Base-by-base conservation (phyloP, 176 grass and related monocot species). In the Carex littledalei region DNA sequence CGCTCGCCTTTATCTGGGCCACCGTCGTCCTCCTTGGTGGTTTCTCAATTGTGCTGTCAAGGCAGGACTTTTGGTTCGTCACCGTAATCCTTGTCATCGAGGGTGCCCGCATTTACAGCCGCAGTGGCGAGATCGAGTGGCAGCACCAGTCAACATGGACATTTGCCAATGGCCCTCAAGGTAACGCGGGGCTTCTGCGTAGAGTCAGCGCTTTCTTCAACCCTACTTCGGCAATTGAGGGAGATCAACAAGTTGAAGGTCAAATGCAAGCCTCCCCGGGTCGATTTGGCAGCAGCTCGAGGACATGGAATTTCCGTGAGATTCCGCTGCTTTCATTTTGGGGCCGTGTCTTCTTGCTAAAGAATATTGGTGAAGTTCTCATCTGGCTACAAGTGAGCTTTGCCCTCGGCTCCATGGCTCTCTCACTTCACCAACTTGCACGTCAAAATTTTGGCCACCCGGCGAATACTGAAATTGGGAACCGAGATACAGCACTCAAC, bases 21-120 rank as follows among this genome's bases (percentile, higher is more conserved):
- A 91, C 92, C 8, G 87, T 91, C 1, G 83, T 94, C 43, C 92
- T 91, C 78, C 89, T 94, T 1, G 87, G 92, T 29, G 92, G 92
- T 20, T 94, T 91, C 62, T 87, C 89, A 3, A 74, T 67, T 80
- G 4, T 11, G 16, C 85, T 94, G 31, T 0, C 0, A 0, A 64
- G 29, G 39, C 63, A 8, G 22, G 94, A 94, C 84, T 94, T 97
- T 79, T 87, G 87, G 90, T 92, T 81, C 74, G 89, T 97, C 15
- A 92, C 92, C 10, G 20, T 92, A 7, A 91, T 97, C 65, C 90
- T 97, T 57, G 69, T 97, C 18, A 85, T 55, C 2, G 89, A 91
- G 32, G 79, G 86, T 39, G 77, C 83, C 17, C 34, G 86, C n/a
- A 84, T 91, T 55, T 91, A 81, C 37, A 78, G 86, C 52, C 86